Percentiles rank a stretch among this genome's conserved stretches.
These are phyloP conservation scores for Cytospora mali DNA, from an alignment of 2,329 filamentous ascomycete genomes.

Conservation along the genomic window DNA sequence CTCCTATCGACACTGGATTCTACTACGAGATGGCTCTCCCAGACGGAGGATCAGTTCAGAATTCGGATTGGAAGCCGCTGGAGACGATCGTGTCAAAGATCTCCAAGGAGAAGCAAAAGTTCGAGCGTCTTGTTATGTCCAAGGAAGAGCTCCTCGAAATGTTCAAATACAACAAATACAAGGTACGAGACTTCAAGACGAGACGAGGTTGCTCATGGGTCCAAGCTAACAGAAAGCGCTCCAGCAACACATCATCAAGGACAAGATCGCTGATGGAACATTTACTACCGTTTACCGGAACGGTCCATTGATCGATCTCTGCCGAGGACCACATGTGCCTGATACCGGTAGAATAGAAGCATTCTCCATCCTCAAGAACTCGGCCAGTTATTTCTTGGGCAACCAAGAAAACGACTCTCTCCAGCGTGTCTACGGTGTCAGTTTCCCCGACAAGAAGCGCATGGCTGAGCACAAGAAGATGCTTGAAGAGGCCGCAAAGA, in stretches of 20 bases:
- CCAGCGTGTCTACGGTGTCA: constrained; percentile 95
- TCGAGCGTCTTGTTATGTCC: constrained; percentile 84
- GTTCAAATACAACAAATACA: constrained; percentile 98
- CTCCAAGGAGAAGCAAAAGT: constrained; percentile 95
- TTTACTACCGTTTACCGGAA: constrained; percentile 94
- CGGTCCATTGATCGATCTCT: constrained; percentile 92
- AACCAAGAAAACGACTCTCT: constrained; percentile 92
- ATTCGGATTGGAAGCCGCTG: constrained; percentile 80
- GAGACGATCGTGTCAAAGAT: constrained; percentile 80
- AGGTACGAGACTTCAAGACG: constrained; percentile 44
- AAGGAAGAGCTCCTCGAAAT: constrained; percentile 93
- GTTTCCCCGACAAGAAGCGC: constrained; percentile 92
- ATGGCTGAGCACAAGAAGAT: constrained; percentile 94
- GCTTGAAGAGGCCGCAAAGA: constrained; percentile 95
- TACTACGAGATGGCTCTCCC: constrained; percentile 96
- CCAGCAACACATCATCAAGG: constrained; percentile 91
- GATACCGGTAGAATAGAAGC: constrained; percentile 93
- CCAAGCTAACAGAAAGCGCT: constrained; percentile 2
- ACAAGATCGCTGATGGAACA: constrained; percentile 86
- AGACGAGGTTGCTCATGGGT: too few relatives aligned
- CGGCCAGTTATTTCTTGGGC: constrained; percentile 80
- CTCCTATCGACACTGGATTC: constrained; percentile 88
- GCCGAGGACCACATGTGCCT: constrained; percentile 91
- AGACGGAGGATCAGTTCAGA: constrained; percentile 69
- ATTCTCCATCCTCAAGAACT: constrained; percentile 84